A percentile compares a stretch with the other conserved stretches of the same genome.
Evolutionary conservation across 352 stramenopile species (phyloP).

Genomic region (Aphanomyces euteiches): DNA sequence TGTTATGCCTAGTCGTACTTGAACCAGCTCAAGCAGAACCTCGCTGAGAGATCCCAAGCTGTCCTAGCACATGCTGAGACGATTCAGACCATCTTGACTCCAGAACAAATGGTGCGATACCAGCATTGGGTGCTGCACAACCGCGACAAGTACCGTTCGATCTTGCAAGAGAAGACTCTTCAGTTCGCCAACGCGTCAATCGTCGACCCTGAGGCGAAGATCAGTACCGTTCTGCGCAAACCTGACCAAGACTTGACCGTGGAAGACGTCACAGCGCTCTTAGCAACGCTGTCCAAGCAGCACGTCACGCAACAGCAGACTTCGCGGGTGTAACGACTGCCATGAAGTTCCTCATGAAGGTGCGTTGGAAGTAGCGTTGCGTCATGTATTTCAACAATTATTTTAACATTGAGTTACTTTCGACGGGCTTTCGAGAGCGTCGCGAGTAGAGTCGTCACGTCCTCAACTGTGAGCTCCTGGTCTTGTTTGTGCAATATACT

Average conservation of each 20-base stretch:
- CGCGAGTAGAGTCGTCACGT: constrained; percentile 68
- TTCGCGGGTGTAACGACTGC: background rate
- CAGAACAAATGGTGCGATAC: constrained; percentile 81
- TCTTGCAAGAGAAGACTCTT: constrained; percentile 10
- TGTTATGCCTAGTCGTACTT: constrained; percentile 65
- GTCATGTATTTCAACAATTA: too few species aligned
- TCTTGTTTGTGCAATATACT: constrained; percentile 80
- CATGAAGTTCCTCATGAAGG: background rate
- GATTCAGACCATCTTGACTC: constrained; percentile 81
- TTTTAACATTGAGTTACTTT: background rate
- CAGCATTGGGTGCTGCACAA: constrained; percentile 78
- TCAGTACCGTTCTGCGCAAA: constrained; percentile 70
- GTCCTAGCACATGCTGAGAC: constrained; percentile 77
- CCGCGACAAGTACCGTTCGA: constrained; percentile 34
- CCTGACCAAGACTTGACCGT: constrained; percentile 79
- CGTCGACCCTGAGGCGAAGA: constrained; percentile 16
- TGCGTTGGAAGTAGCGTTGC: background rate
- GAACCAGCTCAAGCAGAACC: constrained; percentile 81
- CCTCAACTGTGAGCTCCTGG: constrained; percentile 81
- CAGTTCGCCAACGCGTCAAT: constrained; percentile 12
- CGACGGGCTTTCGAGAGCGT: constrained; percentile 23
- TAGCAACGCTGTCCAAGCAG: constrained; percentile 33
- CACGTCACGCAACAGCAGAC: background rate
- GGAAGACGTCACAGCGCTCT: constrained; percentile 75
- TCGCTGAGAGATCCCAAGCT: constrained; percentile 69